Evolutionary conservation across 2,329 filamentous ascomycete genomes (phyloP), one percentile per base, ranked within the genome.

Genomic region (Pestalotiopsis sp.): DNA sequence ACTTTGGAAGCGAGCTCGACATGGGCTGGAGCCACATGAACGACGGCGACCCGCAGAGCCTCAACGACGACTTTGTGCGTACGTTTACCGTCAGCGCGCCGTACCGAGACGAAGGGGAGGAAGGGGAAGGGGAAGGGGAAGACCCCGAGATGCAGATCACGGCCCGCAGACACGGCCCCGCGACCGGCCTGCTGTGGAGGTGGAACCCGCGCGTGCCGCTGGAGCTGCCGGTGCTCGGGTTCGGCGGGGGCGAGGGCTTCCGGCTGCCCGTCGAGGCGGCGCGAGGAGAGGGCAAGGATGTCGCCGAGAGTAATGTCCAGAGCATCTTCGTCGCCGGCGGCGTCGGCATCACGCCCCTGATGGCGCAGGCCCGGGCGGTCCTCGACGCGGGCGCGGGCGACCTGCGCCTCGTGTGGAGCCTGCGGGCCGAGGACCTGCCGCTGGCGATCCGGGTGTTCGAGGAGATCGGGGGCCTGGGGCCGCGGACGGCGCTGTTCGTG

Each of bases 51-150:
- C 94, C 94, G 4, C 86, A 86, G 71, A 92, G 90, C 73, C 78
- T 97, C 17, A 97, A 97, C 74, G 94, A 97, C 76, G 93, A 97
- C 76, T 95, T 89, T 70, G 84, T 96, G 4, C 85, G 94, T 36
- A 97, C 93, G 0, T 97, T 97, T 75, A 97, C 94, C 2, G 86
- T 97, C 1, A 93, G 87, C 2, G 79, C 82, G 1, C 88, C 90
- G 0, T 72, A 88, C 1, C 69, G 76, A 2, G 76, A 77, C 2
- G 70, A 58, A 20, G 64, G 69, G n/a, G n/a, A n/a, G 23, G 71
- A 65, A 6, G 69, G 69, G 65, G 77, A 71, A 62, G 79, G 69
- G 23, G 71, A 65, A 6, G 69, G 69, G 65, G 77, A 71, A 62
- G 79, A 64, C 69, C 79, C 68, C 75, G 84, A 90, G 73, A 86